phyloP scores from a whole-genome alignment of 1,284 basidiomycete genomes.

The Leccinum brunneo-olivaceum region DNA sequence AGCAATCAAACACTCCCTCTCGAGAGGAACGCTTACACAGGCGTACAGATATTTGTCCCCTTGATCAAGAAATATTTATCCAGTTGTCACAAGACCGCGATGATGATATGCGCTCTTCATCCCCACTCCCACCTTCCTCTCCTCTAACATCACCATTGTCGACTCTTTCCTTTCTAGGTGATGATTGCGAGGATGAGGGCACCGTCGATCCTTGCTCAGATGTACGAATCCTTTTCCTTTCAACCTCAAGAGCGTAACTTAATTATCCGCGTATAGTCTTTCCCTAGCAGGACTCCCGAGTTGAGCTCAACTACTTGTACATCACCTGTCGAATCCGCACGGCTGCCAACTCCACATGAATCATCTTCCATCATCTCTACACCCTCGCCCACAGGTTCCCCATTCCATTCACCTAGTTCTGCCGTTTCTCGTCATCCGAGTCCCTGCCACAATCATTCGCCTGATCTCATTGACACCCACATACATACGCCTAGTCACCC shows the following conservation, averaged over 20 bases:
- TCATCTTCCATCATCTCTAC: background rate
- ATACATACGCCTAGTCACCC: background rate
- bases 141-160: constrained; percentile 28
- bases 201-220: constrained; percentile 9
- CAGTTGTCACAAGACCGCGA: constrained; percentile 9
- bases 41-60: constrained; percentile 1
- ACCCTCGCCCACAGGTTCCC: background rate
- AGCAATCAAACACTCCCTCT: constrained; percentile 12
- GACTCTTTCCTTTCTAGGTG: constrained; percentile 17
- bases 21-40: constrained; percentile 1
- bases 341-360: constrained; percentile 1
- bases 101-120: constrained; percentile 13
- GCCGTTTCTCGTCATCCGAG: constrained; percentile 3
- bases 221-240: constrained; percentile 12
- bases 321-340: constrained; percentile 10
- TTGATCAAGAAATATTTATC: constrained; percentile 1
- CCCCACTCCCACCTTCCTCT: constrained; percentile 31
- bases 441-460: background rate
- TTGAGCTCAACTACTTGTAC: constrained; percentile 10
- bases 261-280: constrained; percentile 12
- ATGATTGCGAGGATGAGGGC: constrained; percentile 12
- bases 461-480: background rate
- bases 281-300: constrained; percentile 8
- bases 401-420: background rate
- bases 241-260: constrained; percentile 1